Evolutionary conservation across 257 asterid genomes (phyloP), one percentile per base, ranked within the genome.

Genomic region (Solanum dulcamara): DNA sequence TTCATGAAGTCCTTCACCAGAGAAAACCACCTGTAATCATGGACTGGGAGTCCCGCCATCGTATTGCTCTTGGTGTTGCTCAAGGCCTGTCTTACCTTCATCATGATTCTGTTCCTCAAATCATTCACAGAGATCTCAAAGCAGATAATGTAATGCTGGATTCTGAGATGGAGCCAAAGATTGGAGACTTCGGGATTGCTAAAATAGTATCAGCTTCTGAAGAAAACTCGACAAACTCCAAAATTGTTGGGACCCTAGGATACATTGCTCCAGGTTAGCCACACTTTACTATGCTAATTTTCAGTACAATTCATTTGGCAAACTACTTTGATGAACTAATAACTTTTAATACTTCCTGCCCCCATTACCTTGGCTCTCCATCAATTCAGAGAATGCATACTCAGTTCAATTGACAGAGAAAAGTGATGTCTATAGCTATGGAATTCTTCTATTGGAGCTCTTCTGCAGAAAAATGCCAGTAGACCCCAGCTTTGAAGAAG

Each of bases 181-280:
- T 92, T 62, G 94, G 87, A 40, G 93, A 92, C 81, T 92, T 89
- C 83, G 93, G 93, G 50, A 85, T 87, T 13, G 93, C 94, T 51
- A 89, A 84, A 82, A 22, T 87, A 86, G 90, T 86, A 50, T 44
- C 85, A 37, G 92, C 88, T 81, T 80, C 48, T 30, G 88, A 84
- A 74, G 93, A 89, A 46, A 89, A 85, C 83, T 28, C 89, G 83
- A 83, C 90, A 62, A 84, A 51, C 77, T 88, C 92, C 81, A 48
- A 64, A 59, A 84, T 91, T 44, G 85, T 90, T 42, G 93, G 93
- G 70, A 90, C 93, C 55, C 88, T 89, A 51, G 93, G 93, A 87
- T 90, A 91, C 84, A 90, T 90, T 13, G 91, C 92, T 62, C 93
- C 93, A 86, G 93, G 93, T 88, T 80, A 66, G 82, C 62, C 24